Evolutionary conservation across 768 basidiomycete genomes (phyloP), one percentile per base, ranked within the genome.

Genomic region (Hygrophoropsis aurantiaca): DNA sequence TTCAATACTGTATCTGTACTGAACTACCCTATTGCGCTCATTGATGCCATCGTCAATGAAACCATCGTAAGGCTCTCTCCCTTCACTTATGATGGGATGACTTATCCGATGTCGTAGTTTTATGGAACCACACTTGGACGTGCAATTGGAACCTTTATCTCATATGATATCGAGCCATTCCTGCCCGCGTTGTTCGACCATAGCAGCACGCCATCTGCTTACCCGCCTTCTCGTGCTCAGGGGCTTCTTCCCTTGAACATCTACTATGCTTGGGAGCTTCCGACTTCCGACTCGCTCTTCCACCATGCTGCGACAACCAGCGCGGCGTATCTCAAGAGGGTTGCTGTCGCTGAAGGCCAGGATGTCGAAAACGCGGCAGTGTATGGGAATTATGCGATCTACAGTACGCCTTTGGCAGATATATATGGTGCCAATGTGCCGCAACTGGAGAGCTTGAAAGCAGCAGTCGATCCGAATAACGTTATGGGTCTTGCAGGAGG

Each of bases 401-500:
- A 56, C 42, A 73, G 72, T 46, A 82, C 80, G 5, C 74, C 79
- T 1, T 30, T 81, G 34, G 57, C 64, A 24, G 39, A 59, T 2
- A 57, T 85, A 26, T 84, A 79, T 49, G 82, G 78, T 1, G 55
- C 48, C 0, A 75, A 82, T 44, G 35, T 82, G 7, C 54, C 61
- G 2, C 58, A 43, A 39, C 57, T 85, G 42, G 54, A 61, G 40
- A 54, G 50, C 10, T 57, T 84, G n/a, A 79, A 78, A 55, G 59
- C 46, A 41, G 46, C 42, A 9, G 70, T 78, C 27, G 84, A 85
- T 57, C 83, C 82, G 0, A 40, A 65, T 4, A 71, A 80, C 53
- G 70, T 84, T 5, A 85, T 85, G 84, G 75, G 73, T 7, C 71
- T 82, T 9, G 70, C 82, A n/a, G 84, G 84, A 0, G 81, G 82